Base-by-base conservation (phyloP, 352 stramenopile species). In the Phytophthora cryptogea region DNA sequence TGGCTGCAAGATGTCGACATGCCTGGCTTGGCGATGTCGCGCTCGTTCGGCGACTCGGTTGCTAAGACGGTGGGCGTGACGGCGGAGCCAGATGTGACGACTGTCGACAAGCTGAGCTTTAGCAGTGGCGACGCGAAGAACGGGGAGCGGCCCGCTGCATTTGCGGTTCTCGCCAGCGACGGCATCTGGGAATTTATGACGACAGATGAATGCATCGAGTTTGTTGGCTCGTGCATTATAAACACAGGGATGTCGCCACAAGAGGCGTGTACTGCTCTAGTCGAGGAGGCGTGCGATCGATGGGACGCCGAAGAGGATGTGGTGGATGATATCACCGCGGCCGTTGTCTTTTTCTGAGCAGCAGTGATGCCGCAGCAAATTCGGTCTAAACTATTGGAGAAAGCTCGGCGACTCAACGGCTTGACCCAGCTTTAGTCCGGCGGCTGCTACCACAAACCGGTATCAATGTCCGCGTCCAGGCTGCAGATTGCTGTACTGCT, bases 131-230 rank as follows among this genome's bases (percentile, higher is more conserved):
- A 41, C 42, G 51, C 33, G 26, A 65, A 67, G 35, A 57, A 63
- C 14, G 26, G 48, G 20, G 17, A 59, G 40, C 32, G 44, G 3
- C 64, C 69, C n/a, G 55, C 67, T 4, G 75, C 70, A n/a, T 91
- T 90, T 56, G 72, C 83, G 1, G 67, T 94, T 48, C 68, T 94
- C 1, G 87, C 83, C 13, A 93, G 79, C 33, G 86, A 96, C 47
- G 87, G 87, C 17, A 74, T 96, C 23, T 95, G 87, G 86, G 86
- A 95, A 65, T 92, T 94, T 55, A 83, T 95, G 68, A 75, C 74
- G 36, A 82, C 67, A 11, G 75, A 87, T 16, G 81, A 93, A 49
- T 90, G 83, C 51, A 72, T 93, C 28, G 68, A 72, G 31, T 83
- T 91, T 55, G 74, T 91, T 8, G 54, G 68, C 49, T 48, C 60